Evolutionary conservation across 2,329 filamentous ascomycete genomes (phyloP).

Genomic region (Mycosphaerella arachidis): DNA sequence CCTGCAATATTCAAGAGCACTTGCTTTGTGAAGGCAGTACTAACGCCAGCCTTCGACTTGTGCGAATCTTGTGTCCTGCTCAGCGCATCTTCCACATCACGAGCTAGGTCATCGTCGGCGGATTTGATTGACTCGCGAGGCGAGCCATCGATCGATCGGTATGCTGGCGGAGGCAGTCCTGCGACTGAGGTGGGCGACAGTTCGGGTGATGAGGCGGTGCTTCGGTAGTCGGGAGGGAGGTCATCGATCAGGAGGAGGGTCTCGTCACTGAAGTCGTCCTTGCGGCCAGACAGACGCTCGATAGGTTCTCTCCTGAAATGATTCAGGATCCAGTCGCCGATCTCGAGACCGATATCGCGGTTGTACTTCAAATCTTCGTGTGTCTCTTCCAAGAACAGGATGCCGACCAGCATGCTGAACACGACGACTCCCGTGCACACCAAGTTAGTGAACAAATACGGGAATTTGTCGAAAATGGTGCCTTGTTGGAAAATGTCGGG

Average conservation of each 20-base stretch:
- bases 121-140: conserved; percentile 21
- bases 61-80: conserved; percentile 28
- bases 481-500: conserved; percentile 66
- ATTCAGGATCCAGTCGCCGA: conserved; percentile 64
- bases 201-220: conserved; percentile 52
- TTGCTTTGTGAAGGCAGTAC: conserved; percentile 73
- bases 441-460: conserved; percentile 89
- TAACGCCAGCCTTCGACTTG: conserved; percentile 33
- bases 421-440: conserved; percentile 77
- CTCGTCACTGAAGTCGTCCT: conserved; percentile 52
- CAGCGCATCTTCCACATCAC: conserved; percentile 22
- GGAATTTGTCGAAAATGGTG: conserved; percentile 78
- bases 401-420: conserved; percentile 69
- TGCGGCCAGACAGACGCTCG: conserved; percentile 35
- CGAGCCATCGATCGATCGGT: conserved; percentile 31
- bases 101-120: conserved; percentile 16
- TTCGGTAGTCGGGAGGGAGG: conserved; percentile 64
- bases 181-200: conserved; percentile 30
- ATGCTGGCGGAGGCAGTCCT: conserved; percentile 30
- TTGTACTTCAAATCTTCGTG: conserved; percentile 75
- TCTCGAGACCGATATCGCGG: conserved; percentile 69
- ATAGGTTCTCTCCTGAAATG: conserved; percentile 17
- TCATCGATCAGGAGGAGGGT: conserved; percentile 60
- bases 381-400: conserved; percentile 90
- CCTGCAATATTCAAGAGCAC: conserved; percentile 83